These are phyloP conservation scores for Dillenia suffruticosa DNA, from an alignment of 164 flowering plant genomes.

Conservation along the genomic window DNA sequence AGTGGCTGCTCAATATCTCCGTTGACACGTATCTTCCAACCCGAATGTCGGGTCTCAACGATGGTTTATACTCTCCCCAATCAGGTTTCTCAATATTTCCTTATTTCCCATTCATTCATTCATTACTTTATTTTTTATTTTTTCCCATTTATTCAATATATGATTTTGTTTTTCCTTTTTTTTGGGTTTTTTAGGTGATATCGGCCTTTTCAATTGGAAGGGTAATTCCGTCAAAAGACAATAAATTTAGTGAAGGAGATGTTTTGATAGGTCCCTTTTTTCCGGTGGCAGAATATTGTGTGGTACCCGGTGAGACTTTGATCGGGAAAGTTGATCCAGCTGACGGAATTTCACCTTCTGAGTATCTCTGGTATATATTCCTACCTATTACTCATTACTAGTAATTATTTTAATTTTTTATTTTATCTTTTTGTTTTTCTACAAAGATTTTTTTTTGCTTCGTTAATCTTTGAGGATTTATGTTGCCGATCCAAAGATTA, in stretches of 20 bases:
- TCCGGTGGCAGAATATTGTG: conserved; percentile 32
- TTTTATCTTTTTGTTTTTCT: too few species aligned
- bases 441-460: too few species aligned
- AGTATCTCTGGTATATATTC: conserved; percentile 34
- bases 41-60: conserved; percentile 26
- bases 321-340: conserved; percentile 27
- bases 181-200: conserved; percentile 20
- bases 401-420: background rate
- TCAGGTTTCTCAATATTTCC: conserved; percentile 17
- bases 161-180: too few species aligned
- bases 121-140: background rate
- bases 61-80: conserved; percentile 32
- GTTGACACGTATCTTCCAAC: conserved; percentile 35
- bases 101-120: too few species aligned
- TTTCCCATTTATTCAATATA: background rate
- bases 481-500: too few species aligned
- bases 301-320: conserved; percentile 12
- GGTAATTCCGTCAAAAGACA: conserved; percentile 26
- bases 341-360: conserved; percentile 19
- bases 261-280: conserved; percentile 15
- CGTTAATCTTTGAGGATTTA: too few species aligned
- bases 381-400: background rate
- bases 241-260: conserved; percentile 25
- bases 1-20: conserved; percentile 30
- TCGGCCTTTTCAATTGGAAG: conserved; percentile 22